Evolutionary conservation across 2,329 filamentous ascomycete species (phyloP).

Genomic region (Colletotrichum destructivum): DNA sequence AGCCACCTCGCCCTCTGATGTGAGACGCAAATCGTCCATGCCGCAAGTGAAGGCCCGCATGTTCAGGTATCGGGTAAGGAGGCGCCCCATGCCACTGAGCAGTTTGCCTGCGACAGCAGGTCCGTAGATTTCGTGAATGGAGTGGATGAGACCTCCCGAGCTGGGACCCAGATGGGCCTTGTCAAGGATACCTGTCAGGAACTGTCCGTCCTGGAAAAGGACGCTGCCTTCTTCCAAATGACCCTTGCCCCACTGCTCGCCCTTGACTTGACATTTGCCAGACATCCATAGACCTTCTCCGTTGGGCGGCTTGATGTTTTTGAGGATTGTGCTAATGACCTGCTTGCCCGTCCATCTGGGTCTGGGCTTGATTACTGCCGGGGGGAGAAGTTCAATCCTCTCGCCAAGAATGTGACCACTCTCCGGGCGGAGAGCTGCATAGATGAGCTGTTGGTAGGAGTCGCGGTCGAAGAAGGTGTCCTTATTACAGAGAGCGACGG

Average conservation of each 20-base stretch:
- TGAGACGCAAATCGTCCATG: slow-evolving; percentile 94
- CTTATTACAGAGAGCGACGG: slow-evolving; percentile 89
- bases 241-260: slow-evolving; percentile 83
- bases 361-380: slow-evolving; percentile 85
- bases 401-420: slow-evolving; percentile 89
- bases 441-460: slow-evolving; percentile 94
- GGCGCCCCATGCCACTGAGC: slow-evolving; percentile 88
- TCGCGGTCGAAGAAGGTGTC: slow-evolving; percentile 92
- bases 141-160: slow-evolving; percentile 89
- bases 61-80: slow-evolving; percentile 90
- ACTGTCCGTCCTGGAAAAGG: slow-evolving; percentile 87
- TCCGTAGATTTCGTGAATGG: slow-evolving; percentile 94
- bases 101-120: slow-evolving; percentile 88
- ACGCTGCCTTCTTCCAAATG: slow-evolving; percentile 83
- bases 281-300: slow-evolving; percentile 84
- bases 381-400: slow-evolving; percentile 84
- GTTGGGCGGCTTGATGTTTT: slow-evolving; percentile 87
- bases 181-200: slow-evolving; percentile 92
- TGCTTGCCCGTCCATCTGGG: slow-evolving; percentile 97
- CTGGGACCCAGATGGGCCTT: slow-evolving; percentile 95
- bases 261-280: slow-evolving; percentile 83
- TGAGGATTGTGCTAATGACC: slow-evolving; percentile 90
- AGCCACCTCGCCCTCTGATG: slow-evolving; percentile 80
- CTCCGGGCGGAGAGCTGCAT: slow-evolving; percentile 90
- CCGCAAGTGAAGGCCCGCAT: slow-evolving; percentile 98